Evolutionary conservation across 495 filamentous ascomycete genomes (phyloP), one percentile per base, ranked within the genome.

Genomic region (Trichoderma erinaceum): DNA sequence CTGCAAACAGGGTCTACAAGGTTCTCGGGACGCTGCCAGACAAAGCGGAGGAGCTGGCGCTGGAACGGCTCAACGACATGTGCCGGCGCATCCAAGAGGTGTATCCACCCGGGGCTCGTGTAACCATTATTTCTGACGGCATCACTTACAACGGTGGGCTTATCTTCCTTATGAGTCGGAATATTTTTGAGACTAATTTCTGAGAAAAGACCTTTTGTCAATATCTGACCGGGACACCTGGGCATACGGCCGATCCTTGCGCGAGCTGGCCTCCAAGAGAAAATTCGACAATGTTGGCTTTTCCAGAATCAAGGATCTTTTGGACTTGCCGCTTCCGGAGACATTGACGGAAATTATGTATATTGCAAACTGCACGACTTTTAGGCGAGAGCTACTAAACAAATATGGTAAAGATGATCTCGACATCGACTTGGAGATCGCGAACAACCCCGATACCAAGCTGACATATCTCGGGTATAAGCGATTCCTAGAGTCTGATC

Each of bases 401-500:
- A 67, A 76, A 12, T 82, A 81, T 46, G 76, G 76, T 10, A 78
- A 77, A 27, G 74, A 76, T 13, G 77, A 72, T 11, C 81, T 82
- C 38, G 77, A 87, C 63, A 71, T 79, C 3, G 76, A 79, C 13
- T 69, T 78, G 44, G 75, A 78, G 18, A 85, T 87, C 66, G 75
- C 73, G 27, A 79, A 77, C 0, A 80, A 87, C 65, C 77, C 76
- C 23, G 83, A 87, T 65, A 81, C 81, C 3, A 79, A 76, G 27
- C 70, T 82, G 43, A 88, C 85, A 32, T 88, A 87, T 71, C 79
- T 81, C n/a, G 85, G 86, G 8, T 87, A 87, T 64, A 83, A 83
- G 70, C 82, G 81, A 41, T 88, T 88, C 67, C 71, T 87, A 7
- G 78, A 78, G 12, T 83, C 80, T 10, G 85, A 87, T 67, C 75